Base-by-base conservation (phyloP, 345 rosid species). In the Mangifera indica region DNA sequence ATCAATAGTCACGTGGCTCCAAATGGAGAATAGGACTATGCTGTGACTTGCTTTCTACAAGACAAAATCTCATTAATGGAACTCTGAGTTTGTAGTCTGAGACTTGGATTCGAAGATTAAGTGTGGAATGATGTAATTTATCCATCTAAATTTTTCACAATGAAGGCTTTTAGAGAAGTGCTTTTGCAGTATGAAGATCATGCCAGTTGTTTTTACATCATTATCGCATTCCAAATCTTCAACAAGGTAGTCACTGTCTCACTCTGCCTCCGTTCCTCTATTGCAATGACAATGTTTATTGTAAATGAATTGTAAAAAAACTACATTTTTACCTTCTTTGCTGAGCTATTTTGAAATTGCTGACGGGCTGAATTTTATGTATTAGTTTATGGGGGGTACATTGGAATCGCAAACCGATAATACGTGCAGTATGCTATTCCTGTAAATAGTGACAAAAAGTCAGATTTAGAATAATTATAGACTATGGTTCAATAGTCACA, bases 21-120 rank as follows among this genome's bases (percentile, higher is more conserved):
- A 77, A 78, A 69, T 64, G 75, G 80, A 74, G 87, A 82, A 79
- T 86, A 84, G 78, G 55, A 52, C 24, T 63, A 57, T 59, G 59
- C 68, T 76, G 51, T 20, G 9, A 77, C 69, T 48, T 69, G 63
- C 60, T 42, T 29, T 15, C 57, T 70, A 46, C 7, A 6, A 26
- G 71, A 45, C 55, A 48, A 55, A 73, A 75, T 73, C 62, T 67
- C 46, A 26, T 67, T 4, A 25, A 52, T 29, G 53, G 67, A 59
- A 37, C 51, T 55, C 62, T 26, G 53, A 63, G 70, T 29, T 62
- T 42, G 24, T 70, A 10, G 44, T 61, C 57, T 18, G 29, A 56
- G 45, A 56, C 26, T 40, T 61, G 63, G 54, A 14, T 66, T 59
- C 60, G 45, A 64, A 66, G 76, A 60, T 66, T 53, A 48, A 60